These are phyloP conservation scores for Penicillium sp. DNA, from an alignment of 2,329 filamentous ascomycete species.

Conservation along the genomic window DNA sequence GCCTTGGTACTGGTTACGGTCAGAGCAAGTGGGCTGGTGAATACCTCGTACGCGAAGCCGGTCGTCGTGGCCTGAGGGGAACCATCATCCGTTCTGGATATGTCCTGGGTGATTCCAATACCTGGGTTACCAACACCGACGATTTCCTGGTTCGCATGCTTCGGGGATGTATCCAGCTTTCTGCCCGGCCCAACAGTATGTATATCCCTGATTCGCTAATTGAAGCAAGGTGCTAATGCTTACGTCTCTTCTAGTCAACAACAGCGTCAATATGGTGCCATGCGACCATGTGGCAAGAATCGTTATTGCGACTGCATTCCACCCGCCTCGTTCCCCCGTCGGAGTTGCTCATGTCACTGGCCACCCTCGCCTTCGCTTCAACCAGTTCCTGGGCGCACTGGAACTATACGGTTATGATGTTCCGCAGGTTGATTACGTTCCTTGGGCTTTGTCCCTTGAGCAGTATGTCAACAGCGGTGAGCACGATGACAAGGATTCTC, in stretches of 20 bases:
- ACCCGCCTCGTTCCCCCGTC: constrained; percentile 59
- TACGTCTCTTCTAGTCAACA: constrained; percentile 58
- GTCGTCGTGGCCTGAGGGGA: constrained; percentile 73
- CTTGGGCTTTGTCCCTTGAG: constrained; percentile 71
- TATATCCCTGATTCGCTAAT: background rate
- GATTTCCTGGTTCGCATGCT: constrained; percentile 87
- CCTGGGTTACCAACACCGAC: constrained; percentile 74
- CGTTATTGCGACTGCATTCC: constrained; percentile 73
- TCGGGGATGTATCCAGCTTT: constrained; percentile 85
- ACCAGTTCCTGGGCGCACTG: constrained; percentile 73
- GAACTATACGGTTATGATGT: constrained; percentile 74
- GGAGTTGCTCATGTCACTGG: constrained; percentile 77
- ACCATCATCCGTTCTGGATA: constrained; percentile 84
- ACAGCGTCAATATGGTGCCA: constrained; percentile 88
- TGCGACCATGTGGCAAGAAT: constrained; percentile 83
- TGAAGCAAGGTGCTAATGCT: background rate
- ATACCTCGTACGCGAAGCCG: constrained; percentile 76
- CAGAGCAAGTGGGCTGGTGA: constrained; percentile 86
- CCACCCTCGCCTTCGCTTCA: constrained; percentile 77
- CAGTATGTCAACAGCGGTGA: constrained; percentile 65
- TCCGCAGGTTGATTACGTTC: constrained; percentile 67
- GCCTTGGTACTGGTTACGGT: constrained; percentile 85
- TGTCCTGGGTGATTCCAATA: constrained; percentile 59
- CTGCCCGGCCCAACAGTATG: constrained; percentile 66
- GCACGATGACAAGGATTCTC: constrained; percentile 61